Base-by-base conservation (phyloP, 2,329 filamentous ascomycete species). In the Colletotrichum sp. region DNA sequence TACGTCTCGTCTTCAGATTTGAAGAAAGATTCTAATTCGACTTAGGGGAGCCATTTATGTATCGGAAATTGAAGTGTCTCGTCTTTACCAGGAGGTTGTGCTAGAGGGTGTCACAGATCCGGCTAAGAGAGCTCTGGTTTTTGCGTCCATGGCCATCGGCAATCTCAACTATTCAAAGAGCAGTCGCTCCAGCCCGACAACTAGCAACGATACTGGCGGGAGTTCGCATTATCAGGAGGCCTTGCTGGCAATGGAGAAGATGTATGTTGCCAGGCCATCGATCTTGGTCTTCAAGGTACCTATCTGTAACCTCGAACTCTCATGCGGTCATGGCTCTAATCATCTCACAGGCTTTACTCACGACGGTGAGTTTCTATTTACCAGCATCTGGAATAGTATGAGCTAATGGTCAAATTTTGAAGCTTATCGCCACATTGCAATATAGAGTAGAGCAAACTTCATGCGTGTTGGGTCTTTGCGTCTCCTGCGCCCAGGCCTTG, bases 351-450 rank as follows among this genome's bases (percentile, higher is more conserved):
- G 44, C n/a, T 24, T 13, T 52, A 24, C 44, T 52, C n/a, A 52
- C 44, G 12, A 52, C 44, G n/a, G 44, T 52, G 44, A 52, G 44
- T 21, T 13, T 52, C 44, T 52, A 5, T 21, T 13, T 3, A 52
- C 3, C 1, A 21, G n/a, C n/a, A 52, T 7, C 0, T 24, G 44
- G 8, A 13, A 13, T 3, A 24, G 12, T 13, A 13, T 3, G 2
- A 3, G 44, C n/a, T 52, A 3, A 52, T 21, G n/a, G 2, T 8
- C n/a, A 8, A 3, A 21, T 21, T 52, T 24, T 0, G 10, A 52
- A 52, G 44, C 44, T 52, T 52, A 5, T 52, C 44, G 44, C 44
- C 44, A 52, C 44, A 13, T 3, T 52, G 10, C n/a, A 52, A 5
- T 52, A 24, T 3, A 21, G 44, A 3, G n/a, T 21, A 52, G 44